Evolutionary conservation across 495 filamentous ascomycete species (phyloP), one percentile per base, ranked within the genome.

Genomic region (Penicillium diatomitis): DNA sequence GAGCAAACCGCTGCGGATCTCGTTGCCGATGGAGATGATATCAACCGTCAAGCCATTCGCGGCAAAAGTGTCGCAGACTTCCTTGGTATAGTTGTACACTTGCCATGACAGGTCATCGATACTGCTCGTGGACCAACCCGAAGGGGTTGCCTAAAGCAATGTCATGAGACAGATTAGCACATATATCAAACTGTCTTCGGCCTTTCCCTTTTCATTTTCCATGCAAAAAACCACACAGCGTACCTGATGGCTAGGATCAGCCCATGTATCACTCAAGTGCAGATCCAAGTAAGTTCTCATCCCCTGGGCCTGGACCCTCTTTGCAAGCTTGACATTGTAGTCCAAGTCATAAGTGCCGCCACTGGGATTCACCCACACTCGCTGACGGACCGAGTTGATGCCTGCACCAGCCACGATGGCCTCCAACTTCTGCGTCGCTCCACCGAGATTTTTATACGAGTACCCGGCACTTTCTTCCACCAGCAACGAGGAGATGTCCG

Each of bases 401-500:
- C 84, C 86, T 34, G 71, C 77, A 32, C 69, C 72, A 8, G 71
- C 76, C 2, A 87, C 62, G 45, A 88, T 87, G 3, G 62, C 71
- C 52, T 88, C 86, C 1, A 87, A 68, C 2, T 76, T 61, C 54
- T 80, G 67, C 0, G 63, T 62, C 5, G 65, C 62, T 8, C 83
- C 81, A 44, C 68, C 70, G 0, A 65, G 50, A 43, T 74, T 79
- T 57, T 77, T 83, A 66, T 84, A 89, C 0, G 66, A 66, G 41
- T 78, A 68, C 1, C 82, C 84, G 1, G 71, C 63, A 6, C 72
- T 68, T 60, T 88, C 85, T 53, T 84, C 79, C 3, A 88, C 63
- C 3, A 79, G 54, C 2, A 86, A 68, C 0, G 85, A 88, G 4
- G 83, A 86, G 74, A 86, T 87, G 61, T 89, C 85, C 2, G 83